Base-by-base conservation (phyloP, 192 early-diverging fungal species). In the Backusella luteola region DNA sequence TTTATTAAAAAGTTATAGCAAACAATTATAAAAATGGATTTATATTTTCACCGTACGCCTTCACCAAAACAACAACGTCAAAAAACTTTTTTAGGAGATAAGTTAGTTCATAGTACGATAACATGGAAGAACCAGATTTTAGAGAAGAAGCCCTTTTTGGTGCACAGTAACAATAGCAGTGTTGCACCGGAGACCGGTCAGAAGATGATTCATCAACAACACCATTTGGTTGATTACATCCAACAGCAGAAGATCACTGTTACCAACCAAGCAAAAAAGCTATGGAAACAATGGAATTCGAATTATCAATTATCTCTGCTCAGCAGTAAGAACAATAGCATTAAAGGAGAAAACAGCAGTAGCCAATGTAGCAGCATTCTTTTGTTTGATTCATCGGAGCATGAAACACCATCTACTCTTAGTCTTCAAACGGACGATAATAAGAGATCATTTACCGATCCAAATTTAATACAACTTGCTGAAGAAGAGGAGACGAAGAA, bases 21-120 rank as follows among this genome's bases (percentile, higher is more conserved):
- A 23, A 35, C 23, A 69, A 26, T 39, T 39, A 11, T 38, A 38
- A 38, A 39, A 69, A 69, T 41, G 68, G 38, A 39, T 23, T 41
- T 23, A 11, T 36, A 69, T 21, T 38, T 69, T 38, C 35, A 69
- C 36, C 35, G 68, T 69, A 69, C 68, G 4, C 56, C 56, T 63
- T 63, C 56, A 63, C 56, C 68, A 69, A 38, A 36, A 23, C 68
- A 69, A 69, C 68, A 39, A 41, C 68, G 34, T 41, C 68, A 36
- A 36, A 21, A 69, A 21, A 11, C 19, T n/a, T 63, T 63, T 29
- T 63, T 63, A 23, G 56, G 56, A 63, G 56, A 63, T 14, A 63
- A 29, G 26, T 29, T 63, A 5, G 56, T 63, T 5, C 21, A 63
- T 29, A 63, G 26, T 4, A 63, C 56, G 23, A 63, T 29, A 29